Evolutionary conservation across 106 monocot genomes (phyloP), one percentile per base, ranked within the genome.

Genomic region (Gastrodia elata): DNA sequence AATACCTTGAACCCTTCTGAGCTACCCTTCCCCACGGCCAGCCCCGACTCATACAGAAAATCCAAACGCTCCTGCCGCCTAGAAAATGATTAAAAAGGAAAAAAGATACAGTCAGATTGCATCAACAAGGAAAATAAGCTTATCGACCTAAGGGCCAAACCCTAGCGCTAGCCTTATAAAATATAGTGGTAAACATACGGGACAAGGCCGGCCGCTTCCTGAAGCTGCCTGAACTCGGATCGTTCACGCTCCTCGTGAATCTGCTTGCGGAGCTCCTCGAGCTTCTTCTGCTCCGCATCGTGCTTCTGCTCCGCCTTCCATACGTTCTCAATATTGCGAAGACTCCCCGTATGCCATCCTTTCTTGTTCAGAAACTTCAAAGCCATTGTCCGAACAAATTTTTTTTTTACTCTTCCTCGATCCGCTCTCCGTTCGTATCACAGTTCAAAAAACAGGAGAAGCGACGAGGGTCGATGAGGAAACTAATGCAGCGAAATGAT

Each of bases 241-340:
- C 81, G 80, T 84, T 97, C 97, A 18, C 90, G 85, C 65, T 97
- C 97, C 30, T 92, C 97, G 32, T 88, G 88, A 81, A 93, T 88
- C 83, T 97, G 97, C 83, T 93, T 93, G 38, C 84, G 83, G 74
- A 97, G 88, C 84, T 97, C 97, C 77, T 97, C 92, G 57, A 92
- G 90, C 81, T 97, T 97, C 36, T 34, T 64, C 79, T 93, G 77
- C 83, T 97, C 97, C 38, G 84, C 90, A 20, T 82, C 84, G 73
- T 90, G 86, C 86, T 92, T 92, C 90, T 97, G 92, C 82, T 97
- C 97, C 34, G 97, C 97, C 80, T 93, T 92, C 97, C 97, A 97
- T 44, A 97, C 97, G 83, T 86, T 92, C 78, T 97, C 97, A 65
- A 97, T 90, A 83, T 97, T 97, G n/a, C 92, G 80, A 24, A 97